Evolutionary conservation across 2,329 filamentous ascomycete genomes (phyloP).

Genomic region (Fusarium verrucosum): DNA sequence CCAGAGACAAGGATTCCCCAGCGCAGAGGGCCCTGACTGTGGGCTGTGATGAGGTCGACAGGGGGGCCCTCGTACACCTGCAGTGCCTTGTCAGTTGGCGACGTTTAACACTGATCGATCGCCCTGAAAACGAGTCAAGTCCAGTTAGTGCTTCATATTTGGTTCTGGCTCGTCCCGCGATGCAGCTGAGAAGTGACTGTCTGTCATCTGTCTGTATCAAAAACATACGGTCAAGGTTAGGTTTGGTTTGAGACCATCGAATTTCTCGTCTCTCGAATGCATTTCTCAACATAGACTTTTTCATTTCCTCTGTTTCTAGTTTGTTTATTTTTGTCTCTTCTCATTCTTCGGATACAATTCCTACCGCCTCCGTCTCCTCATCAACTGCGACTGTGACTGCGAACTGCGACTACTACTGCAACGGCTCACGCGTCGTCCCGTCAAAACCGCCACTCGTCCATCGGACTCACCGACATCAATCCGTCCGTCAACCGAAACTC

Average conservation of each 20-base stretch:
- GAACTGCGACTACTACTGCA: slow-evolving; percentile 2
- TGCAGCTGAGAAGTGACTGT: not conserved
- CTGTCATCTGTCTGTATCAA: not conserved
- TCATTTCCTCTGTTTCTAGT: slow-evolving; percentile 6
- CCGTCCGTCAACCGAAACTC: slow-evolving; percentile 5
- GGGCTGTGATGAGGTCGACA: slow-evolving; percentile 9
- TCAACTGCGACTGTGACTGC: slow-evolving; percentile 8
- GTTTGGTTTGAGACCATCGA: slow-evolving; percentile 14
- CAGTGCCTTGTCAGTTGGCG: slow-evolving; percentile 17
- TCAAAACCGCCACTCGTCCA: slow-evolving; percentile 32
- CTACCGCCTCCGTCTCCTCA: slow-evolving; percentile 20
- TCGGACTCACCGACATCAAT: slow-evolving; percentile 35
- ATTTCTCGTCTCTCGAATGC: slow-evolving; percentile 13
- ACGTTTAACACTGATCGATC: slow-evolving; percentile 19
- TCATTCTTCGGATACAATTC: slow-evolving; percentile 20
- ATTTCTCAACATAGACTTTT: slow-evolving; percentile 23
- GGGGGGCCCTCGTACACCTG: not conserved
- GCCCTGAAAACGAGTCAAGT: slow-evolving; percentile 19
- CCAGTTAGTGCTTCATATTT: slow-evolving; percentile 6
- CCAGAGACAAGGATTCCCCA: slow-evolving; percentile 44
- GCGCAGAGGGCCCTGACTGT: slow-evolving; percentile 22
- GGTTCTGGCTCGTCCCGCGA: not conserved
- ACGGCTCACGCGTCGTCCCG: slow-evolving; percentile 33
- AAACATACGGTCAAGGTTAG: slow-evolving; percentile 33
- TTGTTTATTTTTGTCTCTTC: slow-evolving; percentile 4